Percentiles rank a stretch among this genome's conserved stretches.
Evolutionary conservation across 2,329 filamentous ascomycete species (phyloP).

Genomic region (Colletotrichum zoysiae): DNA sequence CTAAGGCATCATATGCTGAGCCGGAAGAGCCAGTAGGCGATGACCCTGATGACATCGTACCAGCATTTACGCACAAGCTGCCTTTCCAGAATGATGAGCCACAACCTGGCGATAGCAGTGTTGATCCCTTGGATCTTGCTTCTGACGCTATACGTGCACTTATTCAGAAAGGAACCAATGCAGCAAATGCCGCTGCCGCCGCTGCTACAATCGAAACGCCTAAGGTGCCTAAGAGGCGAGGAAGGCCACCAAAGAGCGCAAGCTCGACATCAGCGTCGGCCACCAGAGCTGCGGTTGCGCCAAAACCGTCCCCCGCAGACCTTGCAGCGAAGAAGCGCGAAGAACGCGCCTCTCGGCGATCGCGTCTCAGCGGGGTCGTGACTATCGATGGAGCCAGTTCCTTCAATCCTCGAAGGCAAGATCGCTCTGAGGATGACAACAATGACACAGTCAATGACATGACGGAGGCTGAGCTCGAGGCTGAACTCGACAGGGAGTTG

Average conservation of each 20-base stretch:
- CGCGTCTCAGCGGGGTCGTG: constrained; percentile 29
- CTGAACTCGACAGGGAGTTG: constrained; percentile 51
- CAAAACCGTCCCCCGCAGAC: constrained; percentile 30
- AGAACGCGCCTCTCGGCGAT: constrained; percentile 39
- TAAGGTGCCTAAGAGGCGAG: constrained; percentile 45
- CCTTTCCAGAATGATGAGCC: constrained; percentile 29
- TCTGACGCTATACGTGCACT: constrained; percentile 51
- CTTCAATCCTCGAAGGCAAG: constrained; percentile 17
- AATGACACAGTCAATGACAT: constrained; percentile 42
- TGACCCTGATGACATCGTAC: constrained; percentile 58
- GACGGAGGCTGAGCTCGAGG: constrained; percentile 51
- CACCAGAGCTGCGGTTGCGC: constrained; percentile 18
- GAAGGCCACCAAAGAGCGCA: constrained; percentile 50
- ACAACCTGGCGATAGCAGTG: constrained; percentile 14
- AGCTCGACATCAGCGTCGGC: constrained; percentile 49
- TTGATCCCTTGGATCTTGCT: constrained; percentile 56
- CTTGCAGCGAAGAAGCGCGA: constrained; percentile 38
- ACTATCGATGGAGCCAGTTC: constrained; percentile 33
- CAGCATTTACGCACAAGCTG: constrained; percentile 36
- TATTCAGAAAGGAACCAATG: constrained; percentile 43
- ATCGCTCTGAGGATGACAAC: constrained; percentile 9
- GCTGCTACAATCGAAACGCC: constrained; percentile 44
- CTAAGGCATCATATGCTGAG: constrained; percentile 64
- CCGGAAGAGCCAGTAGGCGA: constrained; percentile 56
- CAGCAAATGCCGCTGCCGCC: constrained; percentile 37